Base-by-base conservation (phyloP, 495 filamentous ascomycete species). In the Cairneyella variabilis region DNA sequence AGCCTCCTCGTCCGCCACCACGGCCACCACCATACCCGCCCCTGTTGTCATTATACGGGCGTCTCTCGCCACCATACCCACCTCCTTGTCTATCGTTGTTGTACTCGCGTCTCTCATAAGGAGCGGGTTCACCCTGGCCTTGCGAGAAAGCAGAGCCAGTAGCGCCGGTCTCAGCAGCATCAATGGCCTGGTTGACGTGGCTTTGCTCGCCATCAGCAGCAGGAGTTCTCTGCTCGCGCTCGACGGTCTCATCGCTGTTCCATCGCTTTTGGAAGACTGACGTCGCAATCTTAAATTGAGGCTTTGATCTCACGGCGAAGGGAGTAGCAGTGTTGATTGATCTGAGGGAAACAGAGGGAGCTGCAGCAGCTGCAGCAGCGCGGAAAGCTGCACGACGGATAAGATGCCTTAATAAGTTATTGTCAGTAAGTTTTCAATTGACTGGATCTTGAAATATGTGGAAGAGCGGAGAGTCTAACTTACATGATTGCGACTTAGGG, bases 331-430 rank as follows among this genome's bases (percentile, higher is more conserved):
- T 58, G 25, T 67, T 64, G 51, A 75, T 62, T 49, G 70, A 68
- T 11, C 69, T 75, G 28, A 75, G 64, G 14, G 67, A 58, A n/a
- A n/a, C n/a, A 32, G 74, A 60, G 21, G 72, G 64, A 28, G 70
- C 64, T 21, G 79, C 69, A 10, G 74, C 69, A 38, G 79, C 70
- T 37, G 76, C 68, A 55, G 79, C 69, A 25, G 83, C 77, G 51
- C 83, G 75, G 41, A 78, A 68, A 59, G 79, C 77, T 43, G 75
- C 75, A 58, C 77, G 76, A 51, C 80, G 79, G 57, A 84, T 58
- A 51, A 72, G 70, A 68, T 77, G 74, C 79, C 78, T 83, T 51
- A 41, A 48, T 48, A n/a, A n/a, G 48, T 11, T 7, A 46, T 57
- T 11, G 27, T 43, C 27, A 41, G 27, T 25, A 17, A 23, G 36